Evolutionary conservation across 768 basidiomycete genomes (phyloP).

Genomic region (Asterophora lycoperdoides): DNA sequence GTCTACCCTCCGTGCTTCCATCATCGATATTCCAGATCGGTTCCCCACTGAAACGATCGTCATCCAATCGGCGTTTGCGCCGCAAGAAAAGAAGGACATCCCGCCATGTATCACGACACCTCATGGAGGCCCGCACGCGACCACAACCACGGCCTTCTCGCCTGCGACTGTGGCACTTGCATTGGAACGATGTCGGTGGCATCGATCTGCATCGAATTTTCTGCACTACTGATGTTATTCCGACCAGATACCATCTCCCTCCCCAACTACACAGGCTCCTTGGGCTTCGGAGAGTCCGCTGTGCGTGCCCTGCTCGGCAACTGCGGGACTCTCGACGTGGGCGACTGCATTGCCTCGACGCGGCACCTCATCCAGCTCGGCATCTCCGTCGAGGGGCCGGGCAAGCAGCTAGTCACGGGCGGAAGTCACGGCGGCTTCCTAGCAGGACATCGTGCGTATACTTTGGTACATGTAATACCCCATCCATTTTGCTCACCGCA

Average conservation of each 20-base stretch:
- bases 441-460: slow-evolving; percentile 47
- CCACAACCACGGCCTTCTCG: slow-evolving; percentile 43
- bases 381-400: slow-evolving; percentile 43
- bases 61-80: slow-evolving; percentile 28
- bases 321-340: slow-evolving; percentile 63
- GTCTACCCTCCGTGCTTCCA: slow-evolving; percentile 32
- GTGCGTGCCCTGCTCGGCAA: slow-evolving; percentile 50
- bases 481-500: background rate
- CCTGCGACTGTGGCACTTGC: slow-evolving; percentile 41
- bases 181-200: slow-evolving; percentile 56
- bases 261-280: slow-evolving; percentile 66
- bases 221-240: background rate
- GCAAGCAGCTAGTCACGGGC: slow-evolving; percentile 53
- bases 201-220: background rate
- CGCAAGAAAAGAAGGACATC: slow-evolving; percentile 10
- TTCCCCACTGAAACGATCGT: slow-evolving; percentile 54
- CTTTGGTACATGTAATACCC: background rate
- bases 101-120: slow-evolving; percentile 48
- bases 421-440: slow-evolving; percentile 75
- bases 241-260: slow-evolving; percentile 47
- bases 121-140: slow-evolving; percentile 64
- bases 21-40: slow-evolving; percentile 48
- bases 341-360: slow-evolving; percentile 56
- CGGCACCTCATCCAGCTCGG: slow-evolving; percentile 46
- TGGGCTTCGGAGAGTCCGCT: slow-evolving; percentile 62